Evolutionary conservation across 2,329 filamentous ascomycete species (phyloP).

Genomic region (Fusarium dlaminii): DNA sequence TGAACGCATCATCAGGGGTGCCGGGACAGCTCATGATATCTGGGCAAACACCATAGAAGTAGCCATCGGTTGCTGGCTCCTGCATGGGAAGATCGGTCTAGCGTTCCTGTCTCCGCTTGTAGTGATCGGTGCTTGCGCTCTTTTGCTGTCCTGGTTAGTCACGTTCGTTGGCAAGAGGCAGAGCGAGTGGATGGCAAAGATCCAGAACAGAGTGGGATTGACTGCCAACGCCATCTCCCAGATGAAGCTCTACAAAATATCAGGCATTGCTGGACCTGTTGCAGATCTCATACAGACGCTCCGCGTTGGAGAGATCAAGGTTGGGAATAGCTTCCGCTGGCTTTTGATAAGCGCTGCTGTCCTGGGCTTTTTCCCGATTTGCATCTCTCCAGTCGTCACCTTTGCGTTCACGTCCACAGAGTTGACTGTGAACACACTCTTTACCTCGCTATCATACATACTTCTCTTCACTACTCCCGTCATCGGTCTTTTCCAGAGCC

Average conservation of each 20-base stretch:
- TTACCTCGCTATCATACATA: constrained; percentile 49
- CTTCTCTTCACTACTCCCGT: constrained; percentile 48
- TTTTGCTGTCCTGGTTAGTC: constrained; percentile 27
- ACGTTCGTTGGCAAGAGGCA: constrained; percentile 38
- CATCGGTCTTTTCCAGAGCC: constrained; percentile 43
- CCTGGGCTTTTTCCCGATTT: constrained; percentile 47
- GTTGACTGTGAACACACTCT: constrained; percentile 45
- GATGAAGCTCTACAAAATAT: constrained; percentile 49
- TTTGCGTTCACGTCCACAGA: constrained; percentile 43
- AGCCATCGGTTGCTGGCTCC: constrained; percentile 56
- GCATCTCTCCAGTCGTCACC: constrained; percentile 48
- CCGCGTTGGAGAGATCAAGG: constrained; percentile 43
- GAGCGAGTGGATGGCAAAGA: constrained; percentile 48
- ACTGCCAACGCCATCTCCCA: constrained; percentile 45
- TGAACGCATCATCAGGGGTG: constrained; percentile 52
- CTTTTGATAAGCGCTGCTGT: constrained; percentile 36
- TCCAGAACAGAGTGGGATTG: constrained; percentile 48
- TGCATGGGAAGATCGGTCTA: constrained; percentile 57
- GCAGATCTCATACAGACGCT: constrained; percentile 43
- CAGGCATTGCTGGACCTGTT: constrained; percentile 42
- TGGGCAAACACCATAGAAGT: constrained; percentile 56
- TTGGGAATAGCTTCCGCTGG: constrained; percentile 42
- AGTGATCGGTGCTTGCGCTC: constrained; percentile 48
- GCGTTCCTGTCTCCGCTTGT: constrained; percentile 59
- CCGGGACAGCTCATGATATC: constrained; percentile 50